Evolutionary conservation across 345 rosid genomes (phyloP).

Genomic region (Crucihimalaya himalaica): DNA sequence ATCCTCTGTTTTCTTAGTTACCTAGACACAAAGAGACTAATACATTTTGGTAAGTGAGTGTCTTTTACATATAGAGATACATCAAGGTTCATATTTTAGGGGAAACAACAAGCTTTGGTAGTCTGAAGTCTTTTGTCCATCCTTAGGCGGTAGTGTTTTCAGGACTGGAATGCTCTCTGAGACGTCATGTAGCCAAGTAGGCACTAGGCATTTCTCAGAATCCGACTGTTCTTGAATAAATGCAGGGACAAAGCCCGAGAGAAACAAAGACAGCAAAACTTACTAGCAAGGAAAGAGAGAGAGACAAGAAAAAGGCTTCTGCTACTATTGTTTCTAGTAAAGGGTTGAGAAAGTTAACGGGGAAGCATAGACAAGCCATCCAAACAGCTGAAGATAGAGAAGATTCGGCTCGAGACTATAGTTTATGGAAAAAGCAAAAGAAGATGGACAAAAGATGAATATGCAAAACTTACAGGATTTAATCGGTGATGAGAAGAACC

Average conservation of each 20-base stretch:
- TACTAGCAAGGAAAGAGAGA: conserved; percentile 60
- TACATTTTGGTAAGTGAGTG: no score
- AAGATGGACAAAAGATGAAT: conserved; percentile 16
- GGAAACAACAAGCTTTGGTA: no score
- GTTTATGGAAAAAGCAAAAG: conserved; percentile 63
- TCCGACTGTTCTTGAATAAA: conserved; percentile 20
- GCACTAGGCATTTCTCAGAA: background rate
- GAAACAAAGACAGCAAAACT: conserved; percentile 72
- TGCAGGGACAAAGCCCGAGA: conserved; percentile 76
- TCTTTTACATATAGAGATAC: no score
- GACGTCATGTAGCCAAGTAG: conserved; percentile 49
- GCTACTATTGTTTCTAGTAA: background rate
- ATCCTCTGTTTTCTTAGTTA: no score
- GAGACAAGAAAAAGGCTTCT: conserved; percentile 39
- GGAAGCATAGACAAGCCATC: conserved; percentile 67
- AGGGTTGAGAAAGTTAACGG: conserved; percentile 59
- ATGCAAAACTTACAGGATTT: background rate
- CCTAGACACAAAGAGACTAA: no score
- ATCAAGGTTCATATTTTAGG: no score
- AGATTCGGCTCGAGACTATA: conserved; percentile 64
- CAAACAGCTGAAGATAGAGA: conserved; percentile 76
- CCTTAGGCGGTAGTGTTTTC: no score
- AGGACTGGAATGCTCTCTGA: no score
- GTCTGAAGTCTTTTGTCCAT: no score
- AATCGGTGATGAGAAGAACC: no score